Conservation (phyloP, 495 filamentous ascomycete genomes). For the Lasiosphaeria hispida region DNA sequence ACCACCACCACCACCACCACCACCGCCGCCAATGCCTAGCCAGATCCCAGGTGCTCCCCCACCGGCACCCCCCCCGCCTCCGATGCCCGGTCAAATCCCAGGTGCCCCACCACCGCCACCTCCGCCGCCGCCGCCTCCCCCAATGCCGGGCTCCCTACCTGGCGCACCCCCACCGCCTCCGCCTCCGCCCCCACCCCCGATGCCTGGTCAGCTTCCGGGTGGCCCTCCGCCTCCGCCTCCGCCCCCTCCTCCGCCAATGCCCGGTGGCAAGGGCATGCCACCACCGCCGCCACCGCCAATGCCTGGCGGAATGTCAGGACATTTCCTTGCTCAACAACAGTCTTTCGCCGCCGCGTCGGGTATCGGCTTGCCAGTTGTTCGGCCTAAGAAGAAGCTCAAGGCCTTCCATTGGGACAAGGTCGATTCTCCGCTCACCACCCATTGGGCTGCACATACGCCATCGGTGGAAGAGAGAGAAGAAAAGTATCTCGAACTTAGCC, state of each 20-base stretch:
- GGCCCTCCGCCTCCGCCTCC: constrained; percentile 54
- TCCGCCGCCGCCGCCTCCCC: constrained; percentile 35
- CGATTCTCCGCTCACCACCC: constrained; percentile 86
- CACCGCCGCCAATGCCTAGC: constrained; percentile 36
- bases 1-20: constrained; percentile 27
- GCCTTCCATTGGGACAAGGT: constrained; percentile 99
- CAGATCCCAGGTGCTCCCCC: constrained; percentile 21
- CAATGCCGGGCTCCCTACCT: constrained; percentile 44
- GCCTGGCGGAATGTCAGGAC: constrained; percentile 56
- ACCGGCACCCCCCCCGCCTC: constrained; percentile 43
- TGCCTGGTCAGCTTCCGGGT: constrained; percentile 45
- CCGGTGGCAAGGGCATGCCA: constrained; percentile 37
- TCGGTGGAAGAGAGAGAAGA: constrained; percentile 84
- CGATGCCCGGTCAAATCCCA: constrained; percentile 33
- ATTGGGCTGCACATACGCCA: constrained; percentile 86
- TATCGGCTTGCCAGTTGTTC: constrained; percentile 66
- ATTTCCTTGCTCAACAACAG: constrained; percentile 51
- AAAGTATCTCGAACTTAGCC: constrained; percentile 88
- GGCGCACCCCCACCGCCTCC: constrained; percentile 52
- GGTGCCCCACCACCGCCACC: constrained; percentile 32
- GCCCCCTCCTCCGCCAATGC: constrained; percentile 46
- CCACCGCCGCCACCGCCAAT: constrained; percentile 51
- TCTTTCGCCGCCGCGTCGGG: constrained; percentile 31
- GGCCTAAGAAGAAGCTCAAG: constrained; percentile 99
- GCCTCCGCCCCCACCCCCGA: constrained; percentile 42